These are phyloP conservation scores for Trichosporon asahii DNA, from an alignment of 1,284 basidiomycete genomes.

Conservation along the genomic window DNA sequence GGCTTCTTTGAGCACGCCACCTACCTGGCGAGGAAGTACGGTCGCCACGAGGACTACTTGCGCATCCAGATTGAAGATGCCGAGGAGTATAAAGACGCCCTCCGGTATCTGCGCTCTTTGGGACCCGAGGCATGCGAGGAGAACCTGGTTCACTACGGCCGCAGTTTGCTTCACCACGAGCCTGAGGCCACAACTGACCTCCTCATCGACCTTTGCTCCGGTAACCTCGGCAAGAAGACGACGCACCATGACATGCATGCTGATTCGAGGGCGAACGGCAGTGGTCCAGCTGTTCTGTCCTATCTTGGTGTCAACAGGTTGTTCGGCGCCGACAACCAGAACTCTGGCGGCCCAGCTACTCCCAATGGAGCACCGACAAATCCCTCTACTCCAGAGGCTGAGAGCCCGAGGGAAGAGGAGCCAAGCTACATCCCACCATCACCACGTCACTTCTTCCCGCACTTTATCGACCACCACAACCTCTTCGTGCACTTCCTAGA, in stretches of 20 bases:
- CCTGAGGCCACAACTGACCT: constrained; percentile 85
- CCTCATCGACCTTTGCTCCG: constrained; percentile 86
- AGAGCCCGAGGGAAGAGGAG: constrained; percentile 17
- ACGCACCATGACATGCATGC: constrained; percentile 24
- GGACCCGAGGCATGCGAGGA: constrained; percentile 70
- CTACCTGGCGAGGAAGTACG: constrained; percentile 88
- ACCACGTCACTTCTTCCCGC: constrained; percentile 83
- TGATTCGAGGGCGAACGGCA: constrained; percentile 30
- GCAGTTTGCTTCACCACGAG: constrained; percentile 73
- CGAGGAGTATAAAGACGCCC: constrained; percentile 73
- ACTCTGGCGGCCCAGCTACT: not conserved
- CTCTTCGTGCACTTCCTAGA: constrained; percentile 87
- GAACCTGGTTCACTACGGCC: constrained; percentile 77
- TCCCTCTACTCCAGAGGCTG: constrained; percentile 1
- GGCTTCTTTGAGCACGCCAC: constrained; percentile 93
- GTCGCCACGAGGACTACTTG: constrained; percentile 86
- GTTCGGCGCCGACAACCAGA: constrained; percentile 13
- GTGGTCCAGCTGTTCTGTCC: constrained; percentile 66
- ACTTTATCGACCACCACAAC: constrained; percentile 84
- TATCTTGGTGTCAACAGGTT: constrained; percentile 69
- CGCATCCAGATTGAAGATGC: constrained; percentile 93
- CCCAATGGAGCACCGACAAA: constrained; percentile 3
- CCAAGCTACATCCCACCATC: constrained; percentile 63
- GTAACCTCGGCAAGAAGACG: constrained; percentile 52
- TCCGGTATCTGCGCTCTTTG: constrained; percentile 73